Evolutionary conservation across 1,284 basidiomycete species (phyloP), one percentile per base, ranked within the genome.

Genomic region (Ceratobasidium sp.): DNA sequence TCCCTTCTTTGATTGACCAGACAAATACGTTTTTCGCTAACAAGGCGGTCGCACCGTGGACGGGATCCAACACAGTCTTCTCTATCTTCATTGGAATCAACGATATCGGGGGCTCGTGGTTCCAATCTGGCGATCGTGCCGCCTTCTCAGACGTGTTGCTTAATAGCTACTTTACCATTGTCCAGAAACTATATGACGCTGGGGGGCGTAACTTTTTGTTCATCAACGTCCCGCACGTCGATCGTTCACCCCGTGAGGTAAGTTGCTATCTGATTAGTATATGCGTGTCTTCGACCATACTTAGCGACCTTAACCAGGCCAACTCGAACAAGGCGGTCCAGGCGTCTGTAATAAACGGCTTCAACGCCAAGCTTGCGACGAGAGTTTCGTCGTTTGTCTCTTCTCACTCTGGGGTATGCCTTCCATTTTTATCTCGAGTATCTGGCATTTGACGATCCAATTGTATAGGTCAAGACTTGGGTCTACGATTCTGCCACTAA

Each of bases 161-260:
- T 84, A 78, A 83, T 43, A 81, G 85, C 30, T 82, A 89, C n/a
- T 86, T 87, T 76, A 84, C 82, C 9, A 87, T 89, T 80, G 87
- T 88, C 43, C 85, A 89, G 72, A 81, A 82, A 32, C 80, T 89
- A 26, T 86, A 88, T 78, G 59, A 79, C 2, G 78, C 81, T 50
- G 88, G 88, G 36, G 88, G 86, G 34, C 86, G 88, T 21, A 84
- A 85, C 43, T 90, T 89, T 80, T 80, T 89, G 14, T 88, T 90
- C 81, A 80, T 90, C 52, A 89, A 86, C n/a, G 88, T 90, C 9
- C 89, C 88, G 1, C 87, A 88, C 6, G 85, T 84, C 23, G 83
- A 90, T 76, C 84, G 87, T 58, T 83, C 88, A 0, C 89, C 89
- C 0, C 81, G n/a, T n/a, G n/a, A 88, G 58, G 72, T 73, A 50